Evolutionary conservation across 2,329 filamentous ascomycete species (phyloP).

Genomic region (Hymenotorrendiella dingleyae): DNA sequence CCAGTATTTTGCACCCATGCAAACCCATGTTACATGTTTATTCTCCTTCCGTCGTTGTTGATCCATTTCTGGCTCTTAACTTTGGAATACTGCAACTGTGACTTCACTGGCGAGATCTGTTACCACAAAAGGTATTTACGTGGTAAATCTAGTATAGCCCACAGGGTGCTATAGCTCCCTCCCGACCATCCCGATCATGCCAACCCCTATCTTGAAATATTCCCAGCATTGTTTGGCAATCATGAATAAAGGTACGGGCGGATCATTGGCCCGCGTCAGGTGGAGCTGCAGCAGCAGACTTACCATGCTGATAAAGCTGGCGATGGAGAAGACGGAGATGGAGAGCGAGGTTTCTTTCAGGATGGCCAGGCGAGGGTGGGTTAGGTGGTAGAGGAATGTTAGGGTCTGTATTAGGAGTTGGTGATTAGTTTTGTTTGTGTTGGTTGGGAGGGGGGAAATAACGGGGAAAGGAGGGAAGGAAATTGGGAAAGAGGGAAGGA

Average conservation of each 20-base stretch:
- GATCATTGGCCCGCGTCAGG: slow-evolving; percentile 27
- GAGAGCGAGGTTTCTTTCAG: slow-evolving; percentile 73
- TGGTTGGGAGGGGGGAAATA: neutral
- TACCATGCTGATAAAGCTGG: slow-evolving; percentile 71
- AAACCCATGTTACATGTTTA: too few species aligned
- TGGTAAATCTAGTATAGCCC: too few species aligned
- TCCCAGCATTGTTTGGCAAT: slow-evolving; percentile 22
- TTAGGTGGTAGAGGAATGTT: slow-evolving; percentile 69
- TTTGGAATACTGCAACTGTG: too few species aligned
- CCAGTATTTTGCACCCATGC: too few species aligned
- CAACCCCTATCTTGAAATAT: slow-evolving; percentile 18
- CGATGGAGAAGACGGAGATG: slow-evolving; percentile 70
- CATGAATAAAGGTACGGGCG: slow-evolving; percentile 25
- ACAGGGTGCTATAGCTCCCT: slow-evolving; percentile 7
- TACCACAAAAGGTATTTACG: too few species aligned
- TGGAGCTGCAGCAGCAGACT: slow-evolving; percentile 63
- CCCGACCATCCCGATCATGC: slow-evolving; percentile 15
- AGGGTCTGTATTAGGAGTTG: slow-evolving; percentile 47
- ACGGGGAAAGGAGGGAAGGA: neutral
- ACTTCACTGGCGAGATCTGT: too few species aligned
- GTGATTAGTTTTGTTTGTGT: neutral
- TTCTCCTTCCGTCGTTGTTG: too few species aligned
- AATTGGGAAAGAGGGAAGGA: neutral
- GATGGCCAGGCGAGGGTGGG: slow-evolving; percentile 73
- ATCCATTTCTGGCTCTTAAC: too few species aligned